These are phyloP conservation scores for Talaromyces adpressus DNA, from an alignment of 495 filamentous ascomycete genomes.

Conservation along the genomic window DNA sequence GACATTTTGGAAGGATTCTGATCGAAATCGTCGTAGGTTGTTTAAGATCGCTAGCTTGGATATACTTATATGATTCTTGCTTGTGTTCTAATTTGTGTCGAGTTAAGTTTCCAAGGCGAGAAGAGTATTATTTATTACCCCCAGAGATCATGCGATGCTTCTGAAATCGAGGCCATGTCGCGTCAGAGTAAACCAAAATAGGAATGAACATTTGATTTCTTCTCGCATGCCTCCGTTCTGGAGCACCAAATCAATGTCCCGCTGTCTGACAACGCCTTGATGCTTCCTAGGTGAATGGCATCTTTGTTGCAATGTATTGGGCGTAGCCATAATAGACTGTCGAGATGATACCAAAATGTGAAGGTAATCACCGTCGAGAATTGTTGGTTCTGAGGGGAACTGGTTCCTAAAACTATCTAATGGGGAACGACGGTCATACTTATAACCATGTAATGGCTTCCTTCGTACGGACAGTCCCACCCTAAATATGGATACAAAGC, in stretches of 20 bases:
- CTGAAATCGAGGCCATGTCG: not conserved
- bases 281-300: not conserved
- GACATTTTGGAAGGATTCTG: not conserved
- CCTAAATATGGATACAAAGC: no score
- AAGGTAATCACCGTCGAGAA: not conserved
- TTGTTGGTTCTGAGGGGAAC: no score
- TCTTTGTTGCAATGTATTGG: not conserved
- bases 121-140: not conserved
- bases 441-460: no score
- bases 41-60: not conserved
- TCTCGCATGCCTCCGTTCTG: not conserved
- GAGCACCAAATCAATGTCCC: not conserved
- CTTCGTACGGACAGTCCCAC: no score
- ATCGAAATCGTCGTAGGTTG: not conserved
- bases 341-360: not conserved
- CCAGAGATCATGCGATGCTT: not conserved
- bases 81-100: not conserved
- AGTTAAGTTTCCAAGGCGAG: not conserved
- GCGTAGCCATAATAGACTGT: not conserved
- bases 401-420: no score
- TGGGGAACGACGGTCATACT: no score
- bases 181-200: not conserved
- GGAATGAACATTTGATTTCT: not conserved
- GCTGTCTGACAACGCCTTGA: not conserved
- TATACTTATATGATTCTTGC: not conserved